phyloP scores from a whole-genome alignment of 192 early-diverging fungal genomes.

The Coemansia pectinata region DNA sequence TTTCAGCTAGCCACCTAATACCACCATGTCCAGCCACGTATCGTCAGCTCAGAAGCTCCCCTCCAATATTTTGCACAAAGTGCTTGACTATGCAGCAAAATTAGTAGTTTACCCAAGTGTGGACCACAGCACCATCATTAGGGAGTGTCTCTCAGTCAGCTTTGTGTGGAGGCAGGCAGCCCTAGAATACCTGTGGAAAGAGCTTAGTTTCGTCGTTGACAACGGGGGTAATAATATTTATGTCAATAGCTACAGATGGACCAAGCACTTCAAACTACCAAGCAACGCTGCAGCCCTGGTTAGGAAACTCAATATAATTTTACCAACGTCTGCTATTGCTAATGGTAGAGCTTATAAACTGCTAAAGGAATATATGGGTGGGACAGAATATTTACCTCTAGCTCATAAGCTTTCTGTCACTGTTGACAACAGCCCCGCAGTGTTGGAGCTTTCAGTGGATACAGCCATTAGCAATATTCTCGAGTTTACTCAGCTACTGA shows the following conservation, averaged over 20 bases:
- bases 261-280: neutral
- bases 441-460: neutral
- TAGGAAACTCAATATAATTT: neutral
- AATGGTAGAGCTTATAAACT: neutral
- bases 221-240: neutral
- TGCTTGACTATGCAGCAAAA: neutral
- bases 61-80: neutral
- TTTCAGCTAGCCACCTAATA: neutral
- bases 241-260: neutral
- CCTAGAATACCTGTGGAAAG: neutral
- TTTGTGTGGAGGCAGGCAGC: neutral
- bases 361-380: neutral
- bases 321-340: neutral
- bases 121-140: neutral
- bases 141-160: neutral
- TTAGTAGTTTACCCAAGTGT: neutral
- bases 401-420: neutral
- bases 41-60: neutral
- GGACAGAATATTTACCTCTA: neutral
- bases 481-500: neutral
- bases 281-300: neutral
- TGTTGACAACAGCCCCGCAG: neutral
- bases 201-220: neutral
- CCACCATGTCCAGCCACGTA: neutral
- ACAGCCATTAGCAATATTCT: neutral